These are phyloP conservation scores for Aspergillus sclerotialis DNA, from an alignment of 2,329 filamentous ascomycete genomes.

Conservation along the genomic window DNA sequence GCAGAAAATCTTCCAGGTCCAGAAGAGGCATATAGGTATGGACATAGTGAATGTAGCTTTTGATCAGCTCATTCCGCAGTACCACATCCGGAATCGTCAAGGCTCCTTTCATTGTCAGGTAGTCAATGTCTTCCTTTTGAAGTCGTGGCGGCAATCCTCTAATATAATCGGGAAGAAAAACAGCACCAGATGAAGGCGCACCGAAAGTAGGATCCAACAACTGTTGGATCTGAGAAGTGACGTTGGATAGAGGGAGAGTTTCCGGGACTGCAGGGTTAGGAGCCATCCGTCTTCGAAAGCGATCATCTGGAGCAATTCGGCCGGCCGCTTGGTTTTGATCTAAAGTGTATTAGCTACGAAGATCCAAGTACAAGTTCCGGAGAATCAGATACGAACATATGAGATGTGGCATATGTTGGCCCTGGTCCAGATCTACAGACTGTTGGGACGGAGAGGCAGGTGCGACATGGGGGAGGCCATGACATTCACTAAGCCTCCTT, in stretches of 20 bases:
- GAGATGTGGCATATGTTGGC: conserved; percentile 57
- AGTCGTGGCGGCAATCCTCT: conserved; percentile 72
- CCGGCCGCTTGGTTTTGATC: conserved; percentile 26
- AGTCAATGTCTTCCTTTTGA: conserved; percentile 72
- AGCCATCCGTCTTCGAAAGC: conserved; percentile 39
- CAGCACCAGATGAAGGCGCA: conserved; percentile 41
- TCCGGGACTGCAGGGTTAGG: conserved; percentile 35
- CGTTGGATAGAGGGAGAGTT: conserved; percentile 28
- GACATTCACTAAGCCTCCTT: conserved; percentile 19
- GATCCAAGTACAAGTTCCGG: neutral
- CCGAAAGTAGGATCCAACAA: conserved; percentile 38
- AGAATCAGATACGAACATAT: conserved; percentile 46
- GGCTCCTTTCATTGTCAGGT: conserved; percentile 77
- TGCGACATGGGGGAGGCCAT: conserved; percentile 23
- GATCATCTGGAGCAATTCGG: conserved; percentile 44
- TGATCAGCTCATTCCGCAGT: conserved; percentile 73
- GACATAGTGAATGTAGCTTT: conserved; percentile 79
- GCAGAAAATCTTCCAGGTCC: conserved; percentile 56
- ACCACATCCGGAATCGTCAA: conserved; percentile 63
- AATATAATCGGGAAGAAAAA: conserved; percentile 61
- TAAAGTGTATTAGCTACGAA: conserved; percentile 10
- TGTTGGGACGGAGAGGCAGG: conserved; percentile 39
- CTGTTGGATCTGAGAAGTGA: conserved; percentile 30
- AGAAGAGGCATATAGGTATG: conserved; percentile 91
- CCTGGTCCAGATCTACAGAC: conserved; percentile 41